Evolutionary conservation across 1,139 yeast species (phyloP), one percentile per base, ranked within the genome.

Genomic region (Scheffersomyces illinoinensis): DNA sequence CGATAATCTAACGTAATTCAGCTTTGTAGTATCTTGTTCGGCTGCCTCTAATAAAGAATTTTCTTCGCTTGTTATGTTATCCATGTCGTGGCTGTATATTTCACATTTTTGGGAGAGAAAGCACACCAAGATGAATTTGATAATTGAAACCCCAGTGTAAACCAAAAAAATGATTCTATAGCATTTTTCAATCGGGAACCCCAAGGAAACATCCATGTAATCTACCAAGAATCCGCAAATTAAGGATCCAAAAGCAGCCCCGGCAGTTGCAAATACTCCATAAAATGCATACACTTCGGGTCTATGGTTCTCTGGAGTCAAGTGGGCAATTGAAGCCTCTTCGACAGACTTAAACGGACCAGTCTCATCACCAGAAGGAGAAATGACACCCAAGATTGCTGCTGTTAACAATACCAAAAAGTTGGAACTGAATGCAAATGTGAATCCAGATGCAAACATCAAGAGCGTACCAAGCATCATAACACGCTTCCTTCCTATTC

Each of bases 291-390:
- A 92, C 0, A 91, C 79, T 61, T 88, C 92, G 0, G 97, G 89
- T 53, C 96, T 78, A 58, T 85, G 85, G 55, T 79, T 81, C 54
- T 81, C 81, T 0, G 89, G 86, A 0, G 96, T 89, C 64, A 93
- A 75, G 72, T 91, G 96, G 0, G 97, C 97, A 58, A 93, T 79
- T 43, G 91, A 84, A 0, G 96, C 90, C 70, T 93, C 97, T 70
- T 93, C 98, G 21, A 93, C 87, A 1, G 96, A 87, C 68, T 91
- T 89, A 74, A 93, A 93, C 0, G 98, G 98, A 0, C 98, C 98
- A 0, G 95, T 91, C 69, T 93, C 98, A 67, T 89, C 95, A 18
- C 97, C 97, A 49, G 93, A 87, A 0, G 97, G 97, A 1, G 97
- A 91, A 5, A 93, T 89, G 14, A 93, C 93, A 0, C 84, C 85